Evolutionary conservation across 164 flowering plant genomes (phyloP).

Genomic region (Nelumbo lutea): DNA sequence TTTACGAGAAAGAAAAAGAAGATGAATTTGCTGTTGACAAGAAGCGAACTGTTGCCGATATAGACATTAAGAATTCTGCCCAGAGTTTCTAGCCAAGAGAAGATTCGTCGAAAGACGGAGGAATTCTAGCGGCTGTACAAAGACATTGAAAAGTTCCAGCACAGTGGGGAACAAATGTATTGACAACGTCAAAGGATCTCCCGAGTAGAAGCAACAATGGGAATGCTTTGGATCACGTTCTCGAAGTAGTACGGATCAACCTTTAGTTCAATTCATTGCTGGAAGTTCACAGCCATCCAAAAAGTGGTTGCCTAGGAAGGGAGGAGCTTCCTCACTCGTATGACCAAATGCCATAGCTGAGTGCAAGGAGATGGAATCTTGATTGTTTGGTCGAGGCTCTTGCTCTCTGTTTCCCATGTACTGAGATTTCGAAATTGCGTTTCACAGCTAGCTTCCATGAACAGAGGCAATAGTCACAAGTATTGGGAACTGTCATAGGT

Average conservation of each 20-base stretch:
- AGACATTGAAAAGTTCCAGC: no score
- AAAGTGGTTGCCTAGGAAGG: conserved; percentile 53
- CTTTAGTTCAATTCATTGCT: conserved; percentile 64
- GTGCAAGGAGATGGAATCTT: conserved; percentile 80
- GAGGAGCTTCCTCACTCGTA: conserved; percentile 57
- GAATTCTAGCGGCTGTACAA: no score
- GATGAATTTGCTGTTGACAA: no score
- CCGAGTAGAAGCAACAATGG: conserved; percentile 46
- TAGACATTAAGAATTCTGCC: no score
- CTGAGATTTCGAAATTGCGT: conserved; percentile 1
- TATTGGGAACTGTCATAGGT: no score
- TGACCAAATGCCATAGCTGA: conserved; percentile 78
- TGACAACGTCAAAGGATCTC: conserved; percentile 31
- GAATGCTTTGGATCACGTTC: conserved; percentile 81
- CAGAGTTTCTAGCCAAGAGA: no score
- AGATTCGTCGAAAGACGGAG: no score
- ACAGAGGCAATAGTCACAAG: conserved; percentile 13
- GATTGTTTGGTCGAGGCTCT: conserved; percentile 10
- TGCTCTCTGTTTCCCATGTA: background rate
- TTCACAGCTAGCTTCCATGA: conserved; percentile 13
- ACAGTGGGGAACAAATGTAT: no score
- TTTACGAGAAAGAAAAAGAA: no score
- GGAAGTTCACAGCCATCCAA: conserved; percentile 91
- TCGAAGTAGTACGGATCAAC: conserved; percentile 71
- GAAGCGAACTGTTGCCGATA: no score